phyloP scores from a whole-genome alignment of 2,329 filamentous ascomycete genomes.

The Diaporthe vaccinii region DNA sequence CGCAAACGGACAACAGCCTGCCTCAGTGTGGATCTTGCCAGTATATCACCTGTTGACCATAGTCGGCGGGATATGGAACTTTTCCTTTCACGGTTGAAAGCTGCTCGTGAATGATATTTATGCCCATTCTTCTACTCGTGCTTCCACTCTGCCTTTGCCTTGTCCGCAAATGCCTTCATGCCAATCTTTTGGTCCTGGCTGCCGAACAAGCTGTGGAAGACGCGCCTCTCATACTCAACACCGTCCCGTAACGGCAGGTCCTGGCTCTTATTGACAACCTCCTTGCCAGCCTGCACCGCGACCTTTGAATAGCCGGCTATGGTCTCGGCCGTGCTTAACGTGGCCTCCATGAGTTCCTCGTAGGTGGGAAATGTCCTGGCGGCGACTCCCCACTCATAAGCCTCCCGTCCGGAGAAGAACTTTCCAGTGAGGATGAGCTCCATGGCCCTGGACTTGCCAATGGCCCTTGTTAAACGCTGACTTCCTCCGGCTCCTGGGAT shows the following conservation, averaged over 20 bases:
- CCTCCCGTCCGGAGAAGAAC: conserved; percentile 86
- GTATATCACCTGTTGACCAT: neutral
- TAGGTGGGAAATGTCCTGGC: conserved; percentile 84
- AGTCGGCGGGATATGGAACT: neutral
- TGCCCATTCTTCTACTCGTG: conserved; percentile 70
- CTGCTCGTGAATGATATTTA: neutral
- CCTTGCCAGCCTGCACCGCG: conserved; percentile 91
- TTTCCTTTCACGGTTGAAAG: neutral
- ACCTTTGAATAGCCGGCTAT: conserved; percentile 90
- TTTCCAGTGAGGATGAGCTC: conserved; percentile 90
- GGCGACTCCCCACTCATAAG: conserved; percentile 90
- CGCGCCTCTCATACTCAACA: conserved; percentile 91
- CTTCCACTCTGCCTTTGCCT: conserved; percentile 92
- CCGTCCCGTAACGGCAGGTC: conserved; percentile 89
- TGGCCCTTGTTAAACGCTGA: conserved; percentile 85
- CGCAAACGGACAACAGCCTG: neutral
- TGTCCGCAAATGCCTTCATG: conserved; percentile 95
- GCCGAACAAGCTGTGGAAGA: conserved; percentile 95
- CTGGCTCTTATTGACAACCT: conserved; percentile 99
- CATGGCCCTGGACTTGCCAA: conserved; percentile 91
- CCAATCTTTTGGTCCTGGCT: conserved; percentile 98
- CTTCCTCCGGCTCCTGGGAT: conserved; percentile 94
- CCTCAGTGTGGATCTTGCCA: neutral
- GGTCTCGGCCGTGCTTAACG: conserved; percentile 86
- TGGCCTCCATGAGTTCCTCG: conserved; percentile 85